Base-by-base conservation (phyloP, 352 stramenopile genomes). In the Globisporangium alternatum region DNA sequence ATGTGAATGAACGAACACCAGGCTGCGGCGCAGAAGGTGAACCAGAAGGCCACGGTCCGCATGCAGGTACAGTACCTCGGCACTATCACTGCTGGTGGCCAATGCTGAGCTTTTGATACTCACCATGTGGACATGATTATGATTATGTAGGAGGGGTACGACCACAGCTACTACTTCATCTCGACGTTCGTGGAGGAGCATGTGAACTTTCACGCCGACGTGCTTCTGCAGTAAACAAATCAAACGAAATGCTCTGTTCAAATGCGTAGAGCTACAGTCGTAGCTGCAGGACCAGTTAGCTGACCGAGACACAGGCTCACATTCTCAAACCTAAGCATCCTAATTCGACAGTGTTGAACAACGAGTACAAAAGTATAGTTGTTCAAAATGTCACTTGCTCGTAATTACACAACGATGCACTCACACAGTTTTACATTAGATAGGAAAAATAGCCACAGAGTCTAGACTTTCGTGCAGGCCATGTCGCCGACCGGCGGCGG, bases 131-230 rank as follows among this genome's bases (percentile, higher is more conserved):
- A 19, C n/a, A 28, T 33, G 10, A 33, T 37, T 56, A 7, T 33
- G 17, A n/a, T 51, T 15, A 6, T 60, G 35, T 71, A 91, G 75
- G 85, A 97, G 19, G 96, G 94, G 45, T 99, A 98, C 74, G 97
- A 99, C 74, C 97, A 99, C 85, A 96, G 85, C 65, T 99, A 99
- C 76, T 98, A 97, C 70, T 99, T 99, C 80, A 98, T 99, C 70
- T 81, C 90, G 65, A 95, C 93, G 2, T 99, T 98, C 68, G 84
- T 98, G 31, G 93, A 97, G 39, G 93, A 99, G 67, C 97, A 99
- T 78, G 72, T 99, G 48, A 82, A 90, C 69, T 95, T 98, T 74
- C 96, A 99, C 75, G 93, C 96, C 15, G 85, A 96, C 25, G 75
- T 76, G 48, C 78, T 98, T 25, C 70, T 95, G 55, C 67, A 81